These are phyloP conservation scores for Spencermartinsiella europaea DNA, from an alignment of 805 yeast species.

Conservation along the genomic window DNA sequence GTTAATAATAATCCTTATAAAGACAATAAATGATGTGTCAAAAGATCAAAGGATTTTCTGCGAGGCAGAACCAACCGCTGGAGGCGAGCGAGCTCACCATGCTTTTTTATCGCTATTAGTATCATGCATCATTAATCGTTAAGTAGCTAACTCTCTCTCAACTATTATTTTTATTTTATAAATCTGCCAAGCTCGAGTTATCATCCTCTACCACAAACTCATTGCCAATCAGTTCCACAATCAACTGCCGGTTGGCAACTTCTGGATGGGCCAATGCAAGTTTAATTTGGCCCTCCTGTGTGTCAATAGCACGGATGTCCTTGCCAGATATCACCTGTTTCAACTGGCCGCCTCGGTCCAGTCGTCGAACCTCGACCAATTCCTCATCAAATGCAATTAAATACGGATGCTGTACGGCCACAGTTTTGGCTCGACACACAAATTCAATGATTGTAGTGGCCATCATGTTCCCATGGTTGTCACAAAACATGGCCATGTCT, in stretches of 20 bases:
- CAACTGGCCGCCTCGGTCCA: conserved; percentile 38
- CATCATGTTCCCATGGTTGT: conserved; percentile 41
- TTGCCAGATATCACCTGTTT: conserved; percentile 70
- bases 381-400: conserved; percentile 57
- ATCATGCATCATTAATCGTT: too few species aligned
- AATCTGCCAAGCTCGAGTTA: conserved; percentile 18
- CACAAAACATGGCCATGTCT: conserved; percentile 62
- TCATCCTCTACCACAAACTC: conserved; percentile 29
- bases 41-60: too few species aligned
- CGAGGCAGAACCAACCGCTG: too few species aligned
- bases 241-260: conserved; percentile 55
- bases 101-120: too few species aligned
- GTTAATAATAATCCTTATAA: too few species aligned
- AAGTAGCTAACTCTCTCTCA: too few species aligned
- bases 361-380: conserved; percentile 62
- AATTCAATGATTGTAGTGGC: conserved; percentile 41
- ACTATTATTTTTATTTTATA: conserved; percentile 12
- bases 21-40: too few species aligned
- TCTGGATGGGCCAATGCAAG: conserved; percentile 61
- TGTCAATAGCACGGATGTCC: conserved; percentile 47
- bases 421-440: conserved; percentile 29
- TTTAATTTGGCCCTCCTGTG: conserved; percentile 35
- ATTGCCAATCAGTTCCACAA: conserved; percentile 37
- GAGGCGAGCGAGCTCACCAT: too few species aligned
- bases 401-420: conserved; percentile 42